Evolutionary conservation across 805 yeast species (phyloP), one percentile per base, ranked within the genome.

Genomic region (Brettanomyces bruxellensis): DNA sequence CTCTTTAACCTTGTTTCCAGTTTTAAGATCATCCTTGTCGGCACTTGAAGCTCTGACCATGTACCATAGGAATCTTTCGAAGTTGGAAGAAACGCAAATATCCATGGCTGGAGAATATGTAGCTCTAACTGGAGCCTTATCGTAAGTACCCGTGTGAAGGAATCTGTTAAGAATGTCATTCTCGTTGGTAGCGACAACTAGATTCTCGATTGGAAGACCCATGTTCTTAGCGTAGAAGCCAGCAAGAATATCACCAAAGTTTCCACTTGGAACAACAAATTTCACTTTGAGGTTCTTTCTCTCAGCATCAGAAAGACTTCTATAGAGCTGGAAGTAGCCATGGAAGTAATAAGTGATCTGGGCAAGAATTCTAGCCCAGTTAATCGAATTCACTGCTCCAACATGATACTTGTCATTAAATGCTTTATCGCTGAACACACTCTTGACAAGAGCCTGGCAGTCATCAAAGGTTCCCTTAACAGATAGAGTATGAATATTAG

Each of bases 51-150:
- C 83, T 63, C 90, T 80, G 25, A 90, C 86, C 62, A 90, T 76
- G 62, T 86, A 89, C 99, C 99, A 93, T 55, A 93, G 72, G 62
- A 90, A 79, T 68, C 99, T 84, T 73, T 93, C 99, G 60, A 93
- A 93, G 68, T 93, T 93, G 25, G 96, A 86, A 14, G 97, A 88
- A 48, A 93, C 87, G 57, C 88, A 77, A 59, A 93, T 93, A 66
- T 93, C 99, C 99, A 93, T 93, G 40, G 99, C 99, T 52, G 99
- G 99, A 2, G 97, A 87, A 57, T 81, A 71, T 11, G 98, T 90
- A 34, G 91, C 89, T 61, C 84, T 86, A 41, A 88, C 98, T 34
- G 72, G 71, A 30, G 68, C 72, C 72, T 88, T 90, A 57, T 83
- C 89, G 60, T 93, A 93, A 51, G 77, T 73, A 50, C 96, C 98